phyloP scores from a whole-genome alignment of 2,329 filamentous ascomycete species.

The Botrytis squamosa region DNA sequence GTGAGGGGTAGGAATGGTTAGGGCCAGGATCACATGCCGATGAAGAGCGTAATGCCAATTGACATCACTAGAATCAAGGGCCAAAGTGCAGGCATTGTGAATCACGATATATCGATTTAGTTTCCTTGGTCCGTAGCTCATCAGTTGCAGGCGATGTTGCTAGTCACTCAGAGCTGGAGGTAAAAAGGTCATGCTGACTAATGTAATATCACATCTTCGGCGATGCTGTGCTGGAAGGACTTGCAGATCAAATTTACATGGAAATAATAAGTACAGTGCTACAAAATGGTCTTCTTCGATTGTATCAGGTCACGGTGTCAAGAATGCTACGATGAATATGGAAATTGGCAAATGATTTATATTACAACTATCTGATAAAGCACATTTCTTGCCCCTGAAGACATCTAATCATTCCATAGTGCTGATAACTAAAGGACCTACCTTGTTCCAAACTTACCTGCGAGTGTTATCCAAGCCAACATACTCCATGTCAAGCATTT shows the following conservation, averaged over 20 bases:
- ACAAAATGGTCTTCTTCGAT: not conserved
- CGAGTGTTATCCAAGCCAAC: not conserved
- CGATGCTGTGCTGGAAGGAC: not conserved
- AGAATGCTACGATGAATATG: not conserved
- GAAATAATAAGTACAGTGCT: not conserved
- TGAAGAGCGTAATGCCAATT: conserved; percentile 28
- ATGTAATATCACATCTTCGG: not conserved
- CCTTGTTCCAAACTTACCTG: conserved; percentile 3
- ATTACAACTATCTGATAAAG: not conserved
- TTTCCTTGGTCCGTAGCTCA: not conserved
- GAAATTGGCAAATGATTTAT: not conserved
- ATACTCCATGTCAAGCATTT: not conserved
- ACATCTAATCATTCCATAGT: too few species aligned
- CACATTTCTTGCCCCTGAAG: not conserved
- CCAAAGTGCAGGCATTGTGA: conserved; percentile 18
- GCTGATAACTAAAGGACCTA: not conserved
- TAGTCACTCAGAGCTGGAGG: not conserved
- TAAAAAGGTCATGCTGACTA: conserved; percentile 5
- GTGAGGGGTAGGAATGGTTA: not conserved
- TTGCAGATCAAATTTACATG: not conserved
- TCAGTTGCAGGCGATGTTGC: not conserved
- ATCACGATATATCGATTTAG: not conserved
- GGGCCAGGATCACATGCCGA: conserved; percentile 32
- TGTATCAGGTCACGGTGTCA: not conserved
- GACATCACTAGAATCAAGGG: conserved; percentile 27